These are phyloP conservation scores for Candida insectalens DNA, from an alignment of 805 yeast species.

Conservation along the genomic window DNA sequence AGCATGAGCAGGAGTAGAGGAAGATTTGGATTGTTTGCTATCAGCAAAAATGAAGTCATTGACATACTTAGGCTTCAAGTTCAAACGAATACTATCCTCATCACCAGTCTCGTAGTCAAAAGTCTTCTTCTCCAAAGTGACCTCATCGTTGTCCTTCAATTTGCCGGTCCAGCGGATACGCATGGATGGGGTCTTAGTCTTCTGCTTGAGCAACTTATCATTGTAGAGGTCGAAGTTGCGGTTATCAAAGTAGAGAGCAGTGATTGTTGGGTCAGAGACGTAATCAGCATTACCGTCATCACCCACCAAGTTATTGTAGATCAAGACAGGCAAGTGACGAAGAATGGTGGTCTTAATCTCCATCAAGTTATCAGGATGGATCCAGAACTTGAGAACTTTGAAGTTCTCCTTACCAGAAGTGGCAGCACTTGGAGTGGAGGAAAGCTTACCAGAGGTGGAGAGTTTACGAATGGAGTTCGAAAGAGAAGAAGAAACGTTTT, in stretches of 20 bases:
- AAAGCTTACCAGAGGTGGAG: conserved; percentile 28
- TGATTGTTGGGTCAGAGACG: conserved; percentile 68
- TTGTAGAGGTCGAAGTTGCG: conserved; percentile 76
- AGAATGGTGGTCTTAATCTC: conserved; percentile 93
- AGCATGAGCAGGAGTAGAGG: conserved; percentile 30
- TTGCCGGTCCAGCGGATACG: conserved; percentile 90
- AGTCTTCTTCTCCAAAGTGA: conserved; percentile 71
- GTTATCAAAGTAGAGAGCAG: conserved; percentile 84
- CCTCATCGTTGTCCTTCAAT: conserved; percentile 64
- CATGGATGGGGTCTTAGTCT: conserved; percentile 57
- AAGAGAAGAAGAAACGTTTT: conserved; percentile 24
- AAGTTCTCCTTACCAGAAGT: conserved; percentile 15
- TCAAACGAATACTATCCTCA: conserved; percentile 49
- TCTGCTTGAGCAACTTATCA: conserved; percentile 61
- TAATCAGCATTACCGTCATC: conserved; percentile 37
- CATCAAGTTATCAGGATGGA: conserved; percentile 94
- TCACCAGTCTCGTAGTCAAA: conserved; percentile 44
- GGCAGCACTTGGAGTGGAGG: conserved; percentile 24
- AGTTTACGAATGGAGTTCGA: conserved; percentile 38
- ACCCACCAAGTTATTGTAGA: conserved; percentile 48
- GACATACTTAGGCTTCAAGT: conserved; percentile 73
- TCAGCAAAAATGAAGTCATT: conserved; percentile 46
- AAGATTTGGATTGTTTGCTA: conserved; percentile 1
- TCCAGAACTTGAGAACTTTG: conserved; percentile 84
- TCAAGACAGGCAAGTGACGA: conserved; percentile 86